Evolutionary conservation across 306 rosid species (phyloP).

Genomic region (Leucaena leucocephala): DNA sequence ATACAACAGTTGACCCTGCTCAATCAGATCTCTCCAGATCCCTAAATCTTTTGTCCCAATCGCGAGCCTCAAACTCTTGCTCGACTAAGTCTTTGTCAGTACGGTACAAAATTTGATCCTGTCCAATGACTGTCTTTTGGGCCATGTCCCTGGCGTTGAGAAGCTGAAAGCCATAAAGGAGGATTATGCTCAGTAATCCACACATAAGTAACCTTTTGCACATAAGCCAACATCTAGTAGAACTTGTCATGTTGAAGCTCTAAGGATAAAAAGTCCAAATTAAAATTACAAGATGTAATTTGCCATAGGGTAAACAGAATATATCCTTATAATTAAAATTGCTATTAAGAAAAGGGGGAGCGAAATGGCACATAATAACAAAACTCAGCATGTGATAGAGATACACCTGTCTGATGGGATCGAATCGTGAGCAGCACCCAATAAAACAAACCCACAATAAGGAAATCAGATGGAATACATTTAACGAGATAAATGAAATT

Average conservation of each 20-base stretch:
- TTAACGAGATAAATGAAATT: neutral
- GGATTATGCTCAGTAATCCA: slow-evolving; percentile 13
- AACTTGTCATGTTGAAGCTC: neutral
- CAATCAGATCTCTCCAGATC: slow-evolving; percentile 80
- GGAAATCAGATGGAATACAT: slow-evolving; percentile 17
- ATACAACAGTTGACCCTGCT: slow-evolving; percentile 30
- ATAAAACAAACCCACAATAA: slow-evolving; percentile 15
- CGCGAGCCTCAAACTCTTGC: slow-evolving; percentile 78
- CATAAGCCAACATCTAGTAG: neutral
- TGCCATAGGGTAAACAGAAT: neutral
- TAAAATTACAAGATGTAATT: neutral
- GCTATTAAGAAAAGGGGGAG: slow-evolving; percentile 1
- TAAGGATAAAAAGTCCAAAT: neutral
- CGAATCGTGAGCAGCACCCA: slow-evolving; percentile 12
- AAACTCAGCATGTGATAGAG: slow-evolving; percentile 17
- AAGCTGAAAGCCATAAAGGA: slow-evolving; percentile 57
- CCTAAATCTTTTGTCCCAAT: slow-evolving; percentile 87
- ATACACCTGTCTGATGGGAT: slow-evolving; percentile 21
- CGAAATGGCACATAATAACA: slow-evolving; percentile 5
- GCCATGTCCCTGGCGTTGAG: slow-evolving; percentile 95
- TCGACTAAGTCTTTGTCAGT: slow-evolving; percentile 90
- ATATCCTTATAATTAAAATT: neutral
- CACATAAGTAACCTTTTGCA: neutral
- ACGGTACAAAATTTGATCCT: slow-evolving; percentile 91
- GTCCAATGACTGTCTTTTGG: slow-evolving; percentile 76